Percentiles rank a stretch among this genome's conserved stretches.
These are phyloP conservation scores for Calonectria montana DNA, from an alignment of 2,329 filamentous ascomycete genomes.

Conservation along the genomic window DNA sequence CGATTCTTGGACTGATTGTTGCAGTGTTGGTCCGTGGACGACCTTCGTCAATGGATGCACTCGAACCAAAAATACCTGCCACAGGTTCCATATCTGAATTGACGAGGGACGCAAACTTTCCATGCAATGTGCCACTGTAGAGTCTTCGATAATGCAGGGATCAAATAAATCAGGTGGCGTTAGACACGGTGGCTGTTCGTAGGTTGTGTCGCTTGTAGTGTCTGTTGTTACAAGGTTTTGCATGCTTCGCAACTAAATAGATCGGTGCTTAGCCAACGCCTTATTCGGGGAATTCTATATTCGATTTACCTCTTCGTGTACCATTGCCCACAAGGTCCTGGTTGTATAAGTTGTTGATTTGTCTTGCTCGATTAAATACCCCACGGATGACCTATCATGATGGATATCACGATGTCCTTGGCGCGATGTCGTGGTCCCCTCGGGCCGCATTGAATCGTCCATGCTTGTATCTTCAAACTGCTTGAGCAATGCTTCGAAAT, in stretches of 20 bases:
- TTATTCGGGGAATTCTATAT: too few species aligned
- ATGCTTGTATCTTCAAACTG: neutral
- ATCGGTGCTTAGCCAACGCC: neutral
- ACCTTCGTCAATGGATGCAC: conserved; percentile 22
- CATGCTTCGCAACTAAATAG: neutral
- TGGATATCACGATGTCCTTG: neutral
- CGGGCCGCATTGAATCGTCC: neutral
- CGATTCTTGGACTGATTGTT: conserved; percentile 2
- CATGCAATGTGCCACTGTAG: neutral
- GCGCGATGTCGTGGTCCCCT: neutral
- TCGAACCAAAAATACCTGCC: conserved; percentile 19
- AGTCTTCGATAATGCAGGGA: neutral
- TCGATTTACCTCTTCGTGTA: neutral
- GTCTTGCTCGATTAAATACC: neutral
- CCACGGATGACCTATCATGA: neutral
- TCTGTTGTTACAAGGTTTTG: neutral
- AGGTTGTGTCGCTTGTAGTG: neutral
- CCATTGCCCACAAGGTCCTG: neutral
- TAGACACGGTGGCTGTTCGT: neutral
- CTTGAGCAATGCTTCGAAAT: conserved; percentile 10
- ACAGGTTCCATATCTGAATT: conserved; percentile 11
- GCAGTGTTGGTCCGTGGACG: conserved; percentile 11
- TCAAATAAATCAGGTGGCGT: neutral
- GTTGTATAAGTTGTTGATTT: conserved; percentile 1
- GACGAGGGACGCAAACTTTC: neutral